These are phyloP conservation scores for Erysimum cheiri DNA, from an alignment of 441 rosid species.

Conservation along the genomic window DNA sequence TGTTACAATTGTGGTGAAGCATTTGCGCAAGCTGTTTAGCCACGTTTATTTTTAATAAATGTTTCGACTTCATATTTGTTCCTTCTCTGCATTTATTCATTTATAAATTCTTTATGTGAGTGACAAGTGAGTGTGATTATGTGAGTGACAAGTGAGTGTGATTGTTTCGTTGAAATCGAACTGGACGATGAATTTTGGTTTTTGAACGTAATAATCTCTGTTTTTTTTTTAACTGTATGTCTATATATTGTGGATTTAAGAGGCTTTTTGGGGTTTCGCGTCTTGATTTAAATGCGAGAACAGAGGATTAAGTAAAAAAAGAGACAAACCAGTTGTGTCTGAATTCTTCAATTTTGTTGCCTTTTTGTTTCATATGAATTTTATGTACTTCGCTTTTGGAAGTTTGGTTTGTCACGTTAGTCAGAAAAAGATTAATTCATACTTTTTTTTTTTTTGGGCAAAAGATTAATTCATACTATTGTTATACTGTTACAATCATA, in stretches of 20 bases:
- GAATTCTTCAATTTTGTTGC: slow-evolving; percentile 18
- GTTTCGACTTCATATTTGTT: not conserved
- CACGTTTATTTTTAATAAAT: slow-evolving; percentile 41
- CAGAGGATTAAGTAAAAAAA: slow-evolving; percentile 18
- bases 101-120: too few species aligned
- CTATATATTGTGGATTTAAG: not conserved
- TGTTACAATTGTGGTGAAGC: slow-evolving; percentile 38
- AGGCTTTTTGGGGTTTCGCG: slow-evolving; percentile 16
- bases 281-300: slow-evolving; percentile 21
- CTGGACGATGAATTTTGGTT: not conserved
- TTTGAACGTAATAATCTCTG: not conserved
- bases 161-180: slow-evolving; percentile 37
- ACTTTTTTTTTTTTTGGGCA: too few species aligned
- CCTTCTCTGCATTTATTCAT: slow-evolving; percentile 30
- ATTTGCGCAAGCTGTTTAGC: slow-evolving; percentile 46
- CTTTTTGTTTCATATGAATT: slow-evolving; percentile 16
- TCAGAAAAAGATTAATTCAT: slow-evolving; percentile 9
- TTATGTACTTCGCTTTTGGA: not conserved
- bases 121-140: too few species aligned
- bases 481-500: slow-evolving; percentile 7
- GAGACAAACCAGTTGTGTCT: slow-evolving; percentile 31
- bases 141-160: slow-evolving; percentile 36
- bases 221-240: not conserved
- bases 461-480: too few species aligned
- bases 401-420: slow-evolving; percentile 34